Base-by-base conservation (phyloP, 345 rosid genomes). In the Gossypium rotundifolium region DNA sequence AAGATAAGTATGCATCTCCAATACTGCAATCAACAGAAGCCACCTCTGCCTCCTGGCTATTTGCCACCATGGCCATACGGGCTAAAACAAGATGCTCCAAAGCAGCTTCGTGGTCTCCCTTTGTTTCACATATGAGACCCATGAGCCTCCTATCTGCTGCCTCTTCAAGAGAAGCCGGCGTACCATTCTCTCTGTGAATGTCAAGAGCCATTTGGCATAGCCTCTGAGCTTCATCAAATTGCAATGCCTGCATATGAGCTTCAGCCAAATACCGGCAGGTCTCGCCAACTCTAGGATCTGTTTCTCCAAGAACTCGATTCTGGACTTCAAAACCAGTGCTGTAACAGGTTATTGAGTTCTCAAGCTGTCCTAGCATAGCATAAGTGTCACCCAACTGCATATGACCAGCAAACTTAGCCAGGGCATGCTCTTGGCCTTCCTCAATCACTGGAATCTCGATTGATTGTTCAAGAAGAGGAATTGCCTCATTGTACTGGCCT, bases 311-410 rank as follows among this genome's bases (percentile, higher is more conserved):
- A 60, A 81, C 90, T 74, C 84, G 91, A 81, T 83, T 90, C 78
- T 92, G 94, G 52, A 90, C 83, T 74, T 85, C 89, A 76, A 94
- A 70, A 42, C 97, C 98, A 2, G 86, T 85, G 42, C 84, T 81
- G 64, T 94, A 94, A 79, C 93, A 91, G 42, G 81, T 75, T 61
- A 92, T 77, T 11, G 98, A 89, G 68, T 82, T 87, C 80, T 94
- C 98, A 60, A 89, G 87, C 76, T 86, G 93, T 64, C 97, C 97
- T 72, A 92, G 65, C 95, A 91, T 88, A 49, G 97, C 92, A 64
- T 91, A 88, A 67, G 93, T 87, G 79, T 94, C 98, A 72, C 98
- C 97, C 87, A 77, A 94, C 78, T 94, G 98, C 98, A 94, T 94
- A 72, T 89, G 84, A 58, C 98, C 91, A 2, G 96, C 89, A 79